Conservation (phyloP, 2,329 filamentous ascomycete genomes). For the Penicillium hordei region DNA sequence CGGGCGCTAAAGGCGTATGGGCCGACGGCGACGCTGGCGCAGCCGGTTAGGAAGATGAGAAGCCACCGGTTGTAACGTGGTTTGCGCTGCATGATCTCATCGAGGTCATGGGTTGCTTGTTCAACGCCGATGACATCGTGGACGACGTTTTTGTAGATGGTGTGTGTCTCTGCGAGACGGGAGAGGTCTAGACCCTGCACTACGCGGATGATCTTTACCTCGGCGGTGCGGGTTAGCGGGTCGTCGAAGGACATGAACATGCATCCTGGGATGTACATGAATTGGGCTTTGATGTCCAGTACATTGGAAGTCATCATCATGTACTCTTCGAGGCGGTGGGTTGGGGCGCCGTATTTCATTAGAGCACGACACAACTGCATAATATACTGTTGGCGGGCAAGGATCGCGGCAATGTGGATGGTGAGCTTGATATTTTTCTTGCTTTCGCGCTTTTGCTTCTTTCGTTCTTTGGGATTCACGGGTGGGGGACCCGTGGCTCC, state of each 20-base stretch:
- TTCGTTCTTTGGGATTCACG: constrained; percentile 21
- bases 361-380: constrained; percentile 32
- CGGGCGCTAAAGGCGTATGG: constrained; percentile 76
- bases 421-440: constrained; percentile 50
- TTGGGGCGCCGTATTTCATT: constrained; percentile 34
- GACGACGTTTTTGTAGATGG: constrained; percentile 47
- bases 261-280: constrained; percentile 71
- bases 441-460: constrained; percentile 45
- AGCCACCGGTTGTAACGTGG: constrained; percentile 55
- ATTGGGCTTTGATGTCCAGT: constrained; percentile 82
- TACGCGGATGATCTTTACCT: constrained; percentile 46
- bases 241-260: constrained; percentile 62
- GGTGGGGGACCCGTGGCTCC: constrained; percentile 22
- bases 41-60: constrained; percentile 65
- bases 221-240: constrained; percentile 43
- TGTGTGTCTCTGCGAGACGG: constrained; percentile 43
- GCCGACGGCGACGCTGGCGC: constrained; percentile 71
- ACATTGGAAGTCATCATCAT: constrained; percentile 83
- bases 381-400: constrained; percentile 53
- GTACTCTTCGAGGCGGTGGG: constrained; percentile 64
- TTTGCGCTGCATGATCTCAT: constrained; percentile 57
- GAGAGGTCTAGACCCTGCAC: constrained; percentile 44
- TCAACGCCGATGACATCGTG: constrained; percentile 45
- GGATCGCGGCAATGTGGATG: constrained; percentile 62
- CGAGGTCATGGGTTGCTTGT: constrained; percentile 39